phyloP scores from a whole-genome alignment of 1,284 basidiomycete species.

The Mycosarcoma mackinlayi region DNA sequence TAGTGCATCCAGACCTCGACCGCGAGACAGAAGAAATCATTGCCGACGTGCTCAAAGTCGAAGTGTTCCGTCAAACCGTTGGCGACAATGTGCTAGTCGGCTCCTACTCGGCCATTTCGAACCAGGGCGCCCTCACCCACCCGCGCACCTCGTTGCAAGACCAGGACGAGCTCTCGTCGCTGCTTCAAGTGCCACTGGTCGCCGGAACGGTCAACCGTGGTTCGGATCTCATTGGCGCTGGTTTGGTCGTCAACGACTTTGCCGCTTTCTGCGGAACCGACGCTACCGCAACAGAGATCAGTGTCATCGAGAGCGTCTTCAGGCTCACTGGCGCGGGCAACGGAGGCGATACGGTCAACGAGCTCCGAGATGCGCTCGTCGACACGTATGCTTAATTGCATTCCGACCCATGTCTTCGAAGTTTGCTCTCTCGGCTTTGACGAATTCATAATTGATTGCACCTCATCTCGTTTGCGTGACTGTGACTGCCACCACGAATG shows the following conservation, averaged over 20 bases:
- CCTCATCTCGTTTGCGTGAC: too few species aligned
- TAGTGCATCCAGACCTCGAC: constrained; percentile 84
- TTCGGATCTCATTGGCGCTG: constrained; percentile 96
- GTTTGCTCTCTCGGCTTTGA: neutral
- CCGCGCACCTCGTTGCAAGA: constrained; percentile 96
- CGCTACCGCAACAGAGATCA: constrained; percentile 95
- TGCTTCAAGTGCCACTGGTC: constrained; percentile 94
- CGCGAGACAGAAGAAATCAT: constrained; percentile 99
- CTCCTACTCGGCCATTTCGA: constrained; percentile 91
- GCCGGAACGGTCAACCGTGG: constrained; percentile 98
- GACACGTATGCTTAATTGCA: constrained; percentile 64
- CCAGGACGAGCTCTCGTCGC: constrained; percentile 93
- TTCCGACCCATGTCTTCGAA: too few species aligned
- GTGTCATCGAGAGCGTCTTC: constrained; percentile 97
- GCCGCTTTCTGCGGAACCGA: constrained; percentile 79
- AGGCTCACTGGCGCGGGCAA: constrained; percentile 68
- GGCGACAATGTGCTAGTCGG: constrained; percentile 97
- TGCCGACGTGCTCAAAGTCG: constrained; percentile 97
- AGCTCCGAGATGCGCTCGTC: constrained; percentile 65
- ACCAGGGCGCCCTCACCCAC: constrained; percentile 96
- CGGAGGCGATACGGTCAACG: constrained; percentile 58
- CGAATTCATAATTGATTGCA: too few species aligned
- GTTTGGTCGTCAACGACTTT: constrained; percentile 98
- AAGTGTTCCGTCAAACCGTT: constrained; percentile 97
- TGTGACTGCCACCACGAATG: too few species aligned